Base-by-base conservation (phyloP, 2,329 filamentous ascomycete species). In the Cucurbitaria berberidis region DNA sequence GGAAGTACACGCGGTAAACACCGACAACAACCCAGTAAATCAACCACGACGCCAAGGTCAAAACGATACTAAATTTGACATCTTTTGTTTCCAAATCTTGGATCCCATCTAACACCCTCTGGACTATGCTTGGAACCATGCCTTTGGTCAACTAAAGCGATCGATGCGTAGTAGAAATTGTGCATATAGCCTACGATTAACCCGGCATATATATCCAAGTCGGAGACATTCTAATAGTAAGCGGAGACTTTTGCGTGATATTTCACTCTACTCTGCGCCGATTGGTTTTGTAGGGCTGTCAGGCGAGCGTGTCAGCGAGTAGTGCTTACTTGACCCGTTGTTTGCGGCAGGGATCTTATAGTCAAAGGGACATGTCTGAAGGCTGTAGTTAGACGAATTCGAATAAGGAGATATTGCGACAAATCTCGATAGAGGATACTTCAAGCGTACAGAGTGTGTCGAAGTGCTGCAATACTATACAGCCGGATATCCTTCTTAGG, bases 1-100 rank as follows among this genome's bases (percentile, higher is more conserved):
- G 30, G 24, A 51, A 51, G 16, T 38, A 45, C n/a, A 51, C 48
- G 30, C 48, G 30, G 11, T 51, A 51, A 13, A 51, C 26, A 15
- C 32, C 48, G 11, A 51, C 34, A 11, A 13, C 24, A 15, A 44
- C 29, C 40, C 48, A 51, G 16, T 51, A 51, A 15, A 24, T 16
- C 29, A 39, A 16, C 48, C 40, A 51, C 2, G 24, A 3, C 15
- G 34, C 18, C 16, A 39, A 19, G 2, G 27, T 11, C 5, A n/a
- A 18, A 1, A 6, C 21, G 6, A 42, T 18, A n/a, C n/a, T n/a
- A n/a, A n/a, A n/a, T n/a, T n/a, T n/a, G 9, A 21, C 22, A 13
- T 22, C 24, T n/a, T 2, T 26, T 13, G 9, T 11, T 38, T 32
- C 41, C 13, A 30, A n/a, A 3, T 30, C 39, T 44, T 19, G 9